These are phyloP conservation scores for Zarea fungicola DNA, from an alignment of 2,329 filamentous ascomycete species.

Conservation along the genomic window DNA sequence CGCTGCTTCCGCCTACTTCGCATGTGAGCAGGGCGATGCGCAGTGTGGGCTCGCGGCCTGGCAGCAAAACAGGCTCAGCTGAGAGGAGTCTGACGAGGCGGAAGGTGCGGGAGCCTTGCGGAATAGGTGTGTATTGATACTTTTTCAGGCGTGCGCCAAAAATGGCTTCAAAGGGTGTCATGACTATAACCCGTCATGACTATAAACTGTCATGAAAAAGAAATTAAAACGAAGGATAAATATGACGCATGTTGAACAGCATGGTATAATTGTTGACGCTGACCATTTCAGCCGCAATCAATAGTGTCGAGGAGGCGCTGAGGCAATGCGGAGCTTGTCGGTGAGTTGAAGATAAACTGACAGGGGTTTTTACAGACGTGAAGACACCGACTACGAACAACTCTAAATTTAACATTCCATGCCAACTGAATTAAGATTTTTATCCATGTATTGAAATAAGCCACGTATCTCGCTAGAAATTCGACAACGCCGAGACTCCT, in stretches of 20 bases:
- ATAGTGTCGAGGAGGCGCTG: constrained; percentile 4
- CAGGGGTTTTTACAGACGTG: not conserved
- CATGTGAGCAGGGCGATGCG: constrained; percentile 24
- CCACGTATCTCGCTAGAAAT: constrained; percentile 8
- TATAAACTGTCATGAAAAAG: not conserved
- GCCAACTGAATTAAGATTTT: too few species aligned
- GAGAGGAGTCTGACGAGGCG: constrained; percentile 23
- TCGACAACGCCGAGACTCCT: constrained; percentile 9
- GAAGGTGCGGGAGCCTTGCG: constrained; percentile 14
- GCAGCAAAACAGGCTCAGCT: constrained; percentile 16
- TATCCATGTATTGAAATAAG: not conserved
- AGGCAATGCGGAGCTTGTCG: too few species aligned
- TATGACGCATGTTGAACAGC: not conserved
- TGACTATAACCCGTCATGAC: not conserved
- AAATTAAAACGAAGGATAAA: not conserved
- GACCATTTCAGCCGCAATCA: constrained; percentile 10
- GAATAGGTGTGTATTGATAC: constrained; percentile 14
- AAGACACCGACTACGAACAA: too few species aligned
- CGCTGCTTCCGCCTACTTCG: constrained; percentile 3
- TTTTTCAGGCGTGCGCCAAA: constrained; percentile 3
- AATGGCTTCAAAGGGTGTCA: not conserved
- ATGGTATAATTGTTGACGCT: not conserved
- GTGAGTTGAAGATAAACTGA: not conserved
- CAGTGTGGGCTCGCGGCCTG: constrained; percentile 18
- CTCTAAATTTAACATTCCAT: too few species aligned